Conservation (phyloP, 1,139 yeast genomes). For the Waltiozyma sp. region DNA sequence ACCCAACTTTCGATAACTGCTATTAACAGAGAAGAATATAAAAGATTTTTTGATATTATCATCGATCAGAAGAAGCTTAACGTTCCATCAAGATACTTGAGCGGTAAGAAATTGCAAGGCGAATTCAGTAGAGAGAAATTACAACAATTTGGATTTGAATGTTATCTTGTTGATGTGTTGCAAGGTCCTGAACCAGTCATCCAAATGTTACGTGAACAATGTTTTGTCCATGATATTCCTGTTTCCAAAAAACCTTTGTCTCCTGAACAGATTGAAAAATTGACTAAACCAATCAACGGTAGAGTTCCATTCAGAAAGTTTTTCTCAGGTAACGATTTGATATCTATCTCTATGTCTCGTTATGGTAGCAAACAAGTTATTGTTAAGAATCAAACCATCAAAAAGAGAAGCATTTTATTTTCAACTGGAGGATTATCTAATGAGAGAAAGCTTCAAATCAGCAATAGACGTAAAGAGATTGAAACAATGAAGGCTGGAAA, state of each 20-base stretch:
- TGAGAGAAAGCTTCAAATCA: constrained; percentile 17
- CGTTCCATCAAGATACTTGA: constrained; percentile 37
- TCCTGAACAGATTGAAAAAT: constrained; percentile 28
- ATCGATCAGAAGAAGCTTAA: constrained; percentile 25
- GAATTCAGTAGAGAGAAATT: constrained; percentile 29
- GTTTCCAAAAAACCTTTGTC: constrained; percentile 36
- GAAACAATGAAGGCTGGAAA: constrained; percentile 9
- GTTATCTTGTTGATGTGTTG: constrained; percentile 61
- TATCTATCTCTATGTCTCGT: constrained; percentile 39
- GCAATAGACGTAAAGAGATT: constrained; percentile 14
- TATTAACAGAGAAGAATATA: constrained; percentile 32
- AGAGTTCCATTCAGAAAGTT: constrained; percentile 41
- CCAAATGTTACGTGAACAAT: constrained; percentile 56
- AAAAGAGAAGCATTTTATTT: constrained; percentile 23
- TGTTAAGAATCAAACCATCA: constrained; percentile 16
- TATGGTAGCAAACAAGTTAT: constrained; percentile 47
- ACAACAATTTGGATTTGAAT: constrained; percentile 57
- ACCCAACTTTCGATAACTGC: constrained; percentile 49
- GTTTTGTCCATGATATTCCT: constrained; percentile 54
- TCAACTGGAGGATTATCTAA: constrained; percentile 34
- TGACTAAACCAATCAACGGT: constrained; percentile 27
- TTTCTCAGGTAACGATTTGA: constrained; percentile 47
- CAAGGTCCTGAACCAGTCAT: constrained; percentile 70
- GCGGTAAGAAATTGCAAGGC: constrained; percentile 18
- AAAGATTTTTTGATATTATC: constrained; percentile 29